Percentiles rank a stretch among this genome's conserved stretches.
phyloP scores from a whole-genome alignment of 148 eudicot genomes.

The Suaeda aralocaspica region DNA sequence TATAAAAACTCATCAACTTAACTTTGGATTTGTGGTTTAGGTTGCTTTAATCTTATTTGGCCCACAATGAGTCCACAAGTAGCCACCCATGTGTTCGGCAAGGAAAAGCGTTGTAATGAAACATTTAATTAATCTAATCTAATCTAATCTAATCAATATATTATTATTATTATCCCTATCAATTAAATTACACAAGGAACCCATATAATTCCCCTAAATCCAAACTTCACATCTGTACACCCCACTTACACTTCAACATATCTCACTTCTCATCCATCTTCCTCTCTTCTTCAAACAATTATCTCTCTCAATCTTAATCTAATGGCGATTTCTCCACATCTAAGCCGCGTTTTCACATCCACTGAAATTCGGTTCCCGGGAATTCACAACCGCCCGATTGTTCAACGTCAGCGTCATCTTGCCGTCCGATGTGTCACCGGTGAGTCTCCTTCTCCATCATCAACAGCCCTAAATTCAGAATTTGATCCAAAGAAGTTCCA shows the following conservation, averaged over 20 bases:
- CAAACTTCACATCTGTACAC: not conserved
- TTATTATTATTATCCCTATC: too few species aligned
- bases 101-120: too few species aligned
- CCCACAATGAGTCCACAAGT: not conserved
- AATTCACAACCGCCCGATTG: slow-evolving; percentile 19
- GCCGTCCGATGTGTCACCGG: slow-evolving; percentile 60
- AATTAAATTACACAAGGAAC: too few species aligned
- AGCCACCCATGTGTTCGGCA: slow-evolving; percentile 7
- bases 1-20: too few species aligned
- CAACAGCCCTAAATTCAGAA: slow-evolving; percentile 36
- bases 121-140: too few species aligned
- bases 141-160: too few species aligned
- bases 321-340: slow-evolving; percentile 73
- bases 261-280: not conserved
- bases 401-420: slow-evolving; percentile 29
- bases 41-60: not conserved
- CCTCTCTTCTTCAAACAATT: slow-evolving; percentile 2
- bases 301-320: not conserved
- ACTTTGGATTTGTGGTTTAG: slow-evolving; percentile 8
- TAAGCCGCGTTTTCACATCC: slow-evolving; percentile 36
- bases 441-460: slow-evolving; percentile 28
- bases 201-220: slow-evolving; percentile 14
- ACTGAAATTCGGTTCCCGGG: slow-evolving; percentile 43
- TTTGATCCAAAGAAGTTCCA: slow-evolving; percentile 84
- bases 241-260: slow-evolving; percentile 2